Evolutionary conservation across 371 early-diverging fungal genomes (phyloP), one percentile per base, ranked within the genome.

Genomic region (Gilbertella persicaria): DNA sequence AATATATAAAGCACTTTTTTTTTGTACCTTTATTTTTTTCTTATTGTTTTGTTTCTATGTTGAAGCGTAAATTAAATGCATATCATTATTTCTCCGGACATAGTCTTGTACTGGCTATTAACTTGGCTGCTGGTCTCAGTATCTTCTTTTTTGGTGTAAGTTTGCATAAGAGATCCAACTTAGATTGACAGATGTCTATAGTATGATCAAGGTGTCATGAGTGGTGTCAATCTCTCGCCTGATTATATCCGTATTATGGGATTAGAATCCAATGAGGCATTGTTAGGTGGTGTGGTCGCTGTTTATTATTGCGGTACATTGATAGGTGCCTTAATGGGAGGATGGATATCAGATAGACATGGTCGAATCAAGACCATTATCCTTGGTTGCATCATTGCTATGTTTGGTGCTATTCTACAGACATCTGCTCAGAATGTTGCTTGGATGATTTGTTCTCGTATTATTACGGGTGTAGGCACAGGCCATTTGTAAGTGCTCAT

Each of bases 121-220:
- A 74, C 29, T 26, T 60, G 24, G 71, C 70, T 40, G 75, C 75
- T 37, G 75, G 71, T 39, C 66, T 74, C 33, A 66, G 66, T 45
- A 74, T 74, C 14, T 74, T 74, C 39, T 74, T 74, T 52, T 74
- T 74, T 69, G 75, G 75, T 9, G 75, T 74, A 68, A 60, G 64
- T 58, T n/a, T n/a, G n/a, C n/a, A n/a, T n/a, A n/a, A n/a, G n/a
- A n/a, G n/a, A n/a, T n/a, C n/a, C n/a, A n/a, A n/a, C n/a, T n/a
- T n/a, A n/a, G n/a, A n/a, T n/a, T n/a, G n/a, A n/a, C n/a, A n/a
- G n/a, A n/a, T n/a, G n/a, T n/a, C n/a, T n/a, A 12, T 37, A 62
- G 64, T 75, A 75, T 58, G 75, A 75, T 56, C 75, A 75, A 58
- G 75, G 75, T 38, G 75, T 75, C 1, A 75, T 75, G 75, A 57